Base-by-base conservation (phyloP, 176 grass and related monocot genomes). In the Bonia amplexicaulis region DNA sequence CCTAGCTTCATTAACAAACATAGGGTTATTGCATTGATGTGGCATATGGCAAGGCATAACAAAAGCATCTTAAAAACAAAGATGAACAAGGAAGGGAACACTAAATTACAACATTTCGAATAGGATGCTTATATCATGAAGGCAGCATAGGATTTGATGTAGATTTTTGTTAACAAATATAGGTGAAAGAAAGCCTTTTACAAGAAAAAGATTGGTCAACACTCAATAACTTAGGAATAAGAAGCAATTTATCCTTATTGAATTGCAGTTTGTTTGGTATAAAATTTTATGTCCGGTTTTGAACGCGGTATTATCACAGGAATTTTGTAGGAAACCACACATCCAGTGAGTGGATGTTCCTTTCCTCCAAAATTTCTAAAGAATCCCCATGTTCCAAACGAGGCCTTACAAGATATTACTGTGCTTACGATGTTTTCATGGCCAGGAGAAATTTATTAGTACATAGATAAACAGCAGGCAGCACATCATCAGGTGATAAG, bases 391-490 rank as follows among this genome's bases (percentile, higher is more conserved):
- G 19, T 51, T 76, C 17, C 76, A 80, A 74, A 47, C 1, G 10
- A 26, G 11, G 7, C 27, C 5, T 84, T 41, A 66, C 62, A 80
- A 54, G 8, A 85, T 81, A 74, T n/a, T 58, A 55, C 2, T 69
- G 55, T 31, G 87, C 89, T 87, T 92, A 98, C 96, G 74, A 89
- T 86, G 81, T 95, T 98, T 91, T 98, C 93, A 93, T 98, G 93
- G 74, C 90, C 91, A 62, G 93, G 80, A 88, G 91, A 87, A 81
- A 98, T 90, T 93, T 85, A 69, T 98, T 95, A 76, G 93, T 93
- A 71, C 93, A 98, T 11, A 98, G 86, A 89, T 98, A 95, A 45
- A 98, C 86, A 95, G 91, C 93, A 87, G 96, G 93, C 66, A 95
- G 83, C 69, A 98, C 89, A 84, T 98, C 96, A 78, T 92, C 89